A percentile compares a stretch with the other conserved stretches of the same genome.
These are phyloP conservation scores for Colletotrichum chlorophyti DNA, from an alignment of 2,329 filamentous ascomycete genomes.

Conservation along the genomic window DNA sequence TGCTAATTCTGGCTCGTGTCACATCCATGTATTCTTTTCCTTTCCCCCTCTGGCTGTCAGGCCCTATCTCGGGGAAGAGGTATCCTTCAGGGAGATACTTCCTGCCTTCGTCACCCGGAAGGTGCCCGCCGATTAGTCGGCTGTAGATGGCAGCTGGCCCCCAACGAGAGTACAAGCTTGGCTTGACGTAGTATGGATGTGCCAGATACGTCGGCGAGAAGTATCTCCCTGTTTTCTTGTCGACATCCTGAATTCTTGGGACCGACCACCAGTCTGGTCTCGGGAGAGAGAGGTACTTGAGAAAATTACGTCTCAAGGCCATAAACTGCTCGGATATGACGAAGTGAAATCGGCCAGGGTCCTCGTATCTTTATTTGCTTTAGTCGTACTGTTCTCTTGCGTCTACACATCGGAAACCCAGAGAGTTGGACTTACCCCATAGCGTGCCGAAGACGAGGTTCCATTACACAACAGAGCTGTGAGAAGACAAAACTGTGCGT, in stretches of 20 bases:
- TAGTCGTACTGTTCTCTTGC: too few species aligned
- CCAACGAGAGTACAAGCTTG: conserved; percentile 55
- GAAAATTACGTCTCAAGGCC: conserved; percentile 47
- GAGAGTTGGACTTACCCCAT: background rate
- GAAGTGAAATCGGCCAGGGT: background rate
- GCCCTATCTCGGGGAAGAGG: conserved; percentile 36
- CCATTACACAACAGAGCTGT: conserved; percentile 12
- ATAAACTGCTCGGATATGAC: conserved; percentile 38
- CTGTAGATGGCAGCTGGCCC: conserved; percentile 51
- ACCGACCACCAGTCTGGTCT: conserved; percentile 39
- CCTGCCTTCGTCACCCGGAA: conserved; percentile 54
- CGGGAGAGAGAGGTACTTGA: conserved; percentile 58
- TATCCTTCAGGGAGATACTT: conserved; percentile 57
- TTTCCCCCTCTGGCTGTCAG: conserved; percentile 30
- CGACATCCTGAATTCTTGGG: conserved; percentile 40
- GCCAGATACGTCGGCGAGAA: conserved; percentile 49
- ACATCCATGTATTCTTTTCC: conserved; percentile 29
- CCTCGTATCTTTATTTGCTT: too few species aligned
- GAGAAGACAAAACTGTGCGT: conserved; percentile 5
- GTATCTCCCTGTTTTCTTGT: conserved; percentile 47
- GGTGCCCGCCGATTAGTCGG: conserved; percentile 49
- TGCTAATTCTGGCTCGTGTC: background rate
- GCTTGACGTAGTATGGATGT: conserved; percentile 61
- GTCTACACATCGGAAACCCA: too few species aligned
- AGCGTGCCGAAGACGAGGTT: background rate